phyloP scores from a whole-genome alignment of 495 filamentous ascomycete species.

The Penicillium steckii region DNA sequence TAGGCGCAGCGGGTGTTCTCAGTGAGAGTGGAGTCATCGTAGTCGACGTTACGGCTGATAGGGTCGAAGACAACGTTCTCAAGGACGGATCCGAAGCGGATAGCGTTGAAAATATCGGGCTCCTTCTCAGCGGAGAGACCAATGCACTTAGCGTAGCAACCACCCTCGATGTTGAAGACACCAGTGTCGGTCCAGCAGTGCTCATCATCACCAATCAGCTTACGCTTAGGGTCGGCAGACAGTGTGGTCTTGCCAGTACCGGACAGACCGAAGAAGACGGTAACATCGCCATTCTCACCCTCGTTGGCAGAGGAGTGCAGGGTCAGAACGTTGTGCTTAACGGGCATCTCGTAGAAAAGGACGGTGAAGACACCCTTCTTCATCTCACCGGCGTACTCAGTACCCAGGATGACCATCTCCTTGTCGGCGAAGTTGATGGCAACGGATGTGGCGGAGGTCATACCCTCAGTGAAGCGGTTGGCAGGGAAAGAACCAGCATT shows the following conservation, averaged over 20 bases:
- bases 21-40: slow-evolving; percentile 90
- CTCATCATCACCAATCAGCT: slow-evolving; percentile 97
- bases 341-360: slow-evolving; percentile 99
- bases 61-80: slow-evolving; percentile 99
- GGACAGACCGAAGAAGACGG: slow-evolving; percentile 98
- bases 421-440: slow-evolving; percentile 87
- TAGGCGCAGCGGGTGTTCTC: slow-evolving; percentile 99
- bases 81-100: slow-evolving; percentile 93
- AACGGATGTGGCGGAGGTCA: slow-evolving; percentile 91
- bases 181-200: slow-evolving; percentile 98
- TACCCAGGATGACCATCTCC: slow-evolving; percentile 98
- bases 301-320: slow-evolving; percentile 95
- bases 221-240: slow-evolving; percentile 94
- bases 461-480: slow-evolving; percentile 95
- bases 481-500: slow-evolving; percentile 98
- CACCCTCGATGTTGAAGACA: slow-evolving; percentile 99
- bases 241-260: slow-evolving; percentile 98
- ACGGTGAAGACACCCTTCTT: slow-evolving; percentile 99
- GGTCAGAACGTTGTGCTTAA: slow-evolving; percentile 98
- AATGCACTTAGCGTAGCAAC: slow-evolving; percentile 99
- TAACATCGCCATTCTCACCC: slow-evolving; percentile 84
- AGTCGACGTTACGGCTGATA: slow-evolving; percentile 84
- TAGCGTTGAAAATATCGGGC: slow-evolving; percentile 95
- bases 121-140: slow-evolving; percentile 98
- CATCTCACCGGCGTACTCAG: slow-evolving; percentile 99